Base-by-base conservation (phyloP, 2,329 filamentous ascomycete species). In the Penicillium sclerotiorum region DNA sequence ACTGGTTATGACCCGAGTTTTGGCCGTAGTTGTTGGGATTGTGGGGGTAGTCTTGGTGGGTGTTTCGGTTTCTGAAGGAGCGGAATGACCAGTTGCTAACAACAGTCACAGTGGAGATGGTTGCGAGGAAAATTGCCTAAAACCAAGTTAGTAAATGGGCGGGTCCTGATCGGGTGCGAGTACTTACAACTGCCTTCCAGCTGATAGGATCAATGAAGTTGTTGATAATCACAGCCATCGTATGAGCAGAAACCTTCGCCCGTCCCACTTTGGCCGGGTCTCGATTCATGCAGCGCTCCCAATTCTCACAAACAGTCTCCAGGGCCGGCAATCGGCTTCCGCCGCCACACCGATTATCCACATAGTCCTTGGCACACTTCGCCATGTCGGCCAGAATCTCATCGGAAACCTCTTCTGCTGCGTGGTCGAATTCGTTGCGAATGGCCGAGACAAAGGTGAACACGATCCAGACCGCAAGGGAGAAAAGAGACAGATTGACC, bases 211-310 rank as follows among this genome's bases (percentile, higher is more conserved):
- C 90, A 4, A 95, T 86, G 69, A 97, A 96, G 63, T 88, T 87
- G 68, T 97, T 96, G 71, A 97, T 87, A 33, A 99, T 95, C 65
- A 90, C 85, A 1, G 93, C 93, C 66, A 96, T 88, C 21, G 92
- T 94, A 64, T 89, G 87, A 5, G 90, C 92, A 15, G 88, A 90
- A 32, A 96, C 84, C 62, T 86, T 87, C 35, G 93, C 87, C 30
- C 87, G 80, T 58, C 89, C 91, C 48, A 96, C 84, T 48, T 84
- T 84, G 37, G 85, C 80, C 0, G 91, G 86, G 63, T 96, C 89
- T 57, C 87, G 84, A 57, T 86, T 85, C 90, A 96, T 96, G 72
- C 94, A 97, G 25, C 83, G 77, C 56, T 87, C 85, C 93, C 93
- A 97, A 54, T 86, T 82, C 27, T 85, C 81, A 68, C 94, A 99